A percentile compares a stretch with the other conserved stretches of the same genome.
phyloP scores from a whole-genome alignment of 441 rosid genomes.

The Francoa sonchifolia region DNA sequence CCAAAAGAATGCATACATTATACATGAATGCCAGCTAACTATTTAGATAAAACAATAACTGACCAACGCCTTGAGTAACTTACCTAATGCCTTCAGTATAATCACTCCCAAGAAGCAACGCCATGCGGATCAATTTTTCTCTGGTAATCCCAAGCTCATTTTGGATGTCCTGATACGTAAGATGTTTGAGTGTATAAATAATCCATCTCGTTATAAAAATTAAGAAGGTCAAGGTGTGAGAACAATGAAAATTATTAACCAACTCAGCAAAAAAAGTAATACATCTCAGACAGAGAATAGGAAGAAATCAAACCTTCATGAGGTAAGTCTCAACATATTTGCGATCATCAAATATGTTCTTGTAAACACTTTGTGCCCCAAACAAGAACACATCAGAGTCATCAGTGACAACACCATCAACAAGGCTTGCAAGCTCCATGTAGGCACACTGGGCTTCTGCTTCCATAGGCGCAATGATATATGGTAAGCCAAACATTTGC shows the following conservation, averaged over 20 bases:
- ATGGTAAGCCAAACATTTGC: constrained; percentile 96
- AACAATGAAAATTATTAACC: no score
- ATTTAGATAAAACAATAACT: neutral
- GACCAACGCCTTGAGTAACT: neutral
- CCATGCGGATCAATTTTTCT: constrained; percentile 77
- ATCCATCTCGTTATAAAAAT: no score
- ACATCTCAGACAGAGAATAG: neutral
- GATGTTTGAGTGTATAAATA: constrained; percentile 8
- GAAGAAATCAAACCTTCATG: constrained; percentile 48
- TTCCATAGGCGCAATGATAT: constrained; percentile 96
- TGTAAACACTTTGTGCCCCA: constrained; percentile 82
- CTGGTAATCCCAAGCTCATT: constrained; percentile 82
- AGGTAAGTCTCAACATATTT: constrained; percentile 95
- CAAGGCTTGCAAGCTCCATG: constrained; percentile 78
- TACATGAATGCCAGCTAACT: no score
- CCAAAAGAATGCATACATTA: no score
- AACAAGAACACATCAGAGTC: constrained; percentile 94
- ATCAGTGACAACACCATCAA: constrained; percentile 95
- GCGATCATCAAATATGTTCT: constrained; percentile 95
- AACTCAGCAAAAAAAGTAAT: neutral
- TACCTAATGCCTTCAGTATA: constrained; percentile 98
- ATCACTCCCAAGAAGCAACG: constrained; percentile 96
- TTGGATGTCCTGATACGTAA: constrained; percentile 58
- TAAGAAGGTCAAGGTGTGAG: no score
- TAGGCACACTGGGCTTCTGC: constrained; percentile 99